Evolutionary conservation across 2,329 filamentous ascomycete species (phyloP), one percentile per base, ranked within the genome.

Genomic region (Curvularia sp.): DNA sequence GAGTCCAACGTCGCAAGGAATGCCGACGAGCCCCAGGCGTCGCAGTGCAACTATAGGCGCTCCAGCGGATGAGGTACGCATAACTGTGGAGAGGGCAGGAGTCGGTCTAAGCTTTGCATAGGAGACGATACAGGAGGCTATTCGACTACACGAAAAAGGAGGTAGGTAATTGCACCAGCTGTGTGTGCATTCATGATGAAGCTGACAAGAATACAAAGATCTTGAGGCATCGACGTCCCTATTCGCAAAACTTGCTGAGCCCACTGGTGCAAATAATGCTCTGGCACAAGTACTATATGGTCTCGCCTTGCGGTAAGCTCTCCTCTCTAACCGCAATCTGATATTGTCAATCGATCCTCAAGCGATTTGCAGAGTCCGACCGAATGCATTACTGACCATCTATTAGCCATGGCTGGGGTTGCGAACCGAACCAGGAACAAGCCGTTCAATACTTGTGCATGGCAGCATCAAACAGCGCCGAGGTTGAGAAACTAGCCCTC

Each of bases 251-350:
- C 82, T 99, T 66, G 95, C 95, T 52, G 89, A 97, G 74, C 91
- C 91, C 0, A 83, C 87, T 53, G 93, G 92, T 23, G 87, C 89
- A 49, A 97, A 97, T 75, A 97, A 98, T 78, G 91, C 95, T 39
- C 83, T 99, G 64, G 95, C 92, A 71, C 94, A 99, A 80, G 95
- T 99, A 34, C 84, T 99, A 52, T 99, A 97, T 75, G 95, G 95
- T 3, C 89, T 99, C 57, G 93, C 94, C 51, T 79, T 97, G 65
- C 86, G 92, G 89, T 93, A 78, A 79, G 86, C 49, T 56, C 25
- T 12, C 25, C 46, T 49, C 42, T 52, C 48, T 39, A 42, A 38
- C 32, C 27, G 19, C 36, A 39, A 19, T 30, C 46, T 53, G 49
- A 49, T 52, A 49, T 51, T 45, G 39, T 41, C 41, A 54, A 55